Conservation (phyloP, 2,329 filamentous ascomycete genomes). For the Coniochaeta prunicola region DNA sequence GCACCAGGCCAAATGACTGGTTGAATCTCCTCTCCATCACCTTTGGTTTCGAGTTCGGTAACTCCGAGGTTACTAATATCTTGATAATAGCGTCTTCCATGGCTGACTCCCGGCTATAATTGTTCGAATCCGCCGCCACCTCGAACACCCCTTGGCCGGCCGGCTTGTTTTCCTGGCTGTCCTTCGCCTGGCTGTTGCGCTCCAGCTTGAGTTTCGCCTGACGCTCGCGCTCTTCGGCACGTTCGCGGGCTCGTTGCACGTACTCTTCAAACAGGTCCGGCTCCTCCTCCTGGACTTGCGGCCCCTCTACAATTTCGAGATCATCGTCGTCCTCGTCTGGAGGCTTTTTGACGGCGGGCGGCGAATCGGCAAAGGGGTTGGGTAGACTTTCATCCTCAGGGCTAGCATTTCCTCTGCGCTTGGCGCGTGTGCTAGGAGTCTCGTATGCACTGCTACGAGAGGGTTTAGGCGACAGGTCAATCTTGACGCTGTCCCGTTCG, state of each 20-base stretch:
- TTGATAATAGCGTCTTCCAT: conserved; percentile 29
- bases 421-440: not conserved
- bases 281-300: conserved; percentile 11
- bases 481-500: not conserved
- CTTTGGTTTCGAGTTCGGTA: conserved; percentile 42
- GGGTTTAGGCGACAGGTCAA: not conserved
- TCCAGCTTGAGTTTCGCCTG: not conserved
- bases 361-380: not conserved
- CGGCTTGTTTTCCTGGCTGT: not conserved
- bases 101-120: not conserved
- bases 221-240: conserved; percentile 7
- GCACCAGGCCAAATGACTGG: conserved; percentile 60
- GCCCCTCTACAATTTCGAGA: conserved; percentile 6
- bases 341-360: not conserved
- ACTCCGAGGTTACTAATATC: conserved; percentile 61
- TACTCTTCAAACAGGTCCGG: conserved; percentile 33
- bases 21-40: conserved; percentile 60
- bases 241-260: conserved; percentile 32
- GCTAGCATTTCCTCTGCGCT: not conserved
- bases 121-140: not conserved
- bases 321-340: conserved; percentile 2
- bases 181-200: not conserved
- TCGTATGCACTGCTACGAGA: not conserved
- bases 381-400: not conserved
- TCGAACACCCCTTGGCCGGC: not conserved